A percentile compares a stretch with the other conserved stretches of the same genome.
These are phyloP conservation scores for Fragilaria radians DNA, from an alignment of 108 stramenopile species.

Conservation along the genomic window DNA sequence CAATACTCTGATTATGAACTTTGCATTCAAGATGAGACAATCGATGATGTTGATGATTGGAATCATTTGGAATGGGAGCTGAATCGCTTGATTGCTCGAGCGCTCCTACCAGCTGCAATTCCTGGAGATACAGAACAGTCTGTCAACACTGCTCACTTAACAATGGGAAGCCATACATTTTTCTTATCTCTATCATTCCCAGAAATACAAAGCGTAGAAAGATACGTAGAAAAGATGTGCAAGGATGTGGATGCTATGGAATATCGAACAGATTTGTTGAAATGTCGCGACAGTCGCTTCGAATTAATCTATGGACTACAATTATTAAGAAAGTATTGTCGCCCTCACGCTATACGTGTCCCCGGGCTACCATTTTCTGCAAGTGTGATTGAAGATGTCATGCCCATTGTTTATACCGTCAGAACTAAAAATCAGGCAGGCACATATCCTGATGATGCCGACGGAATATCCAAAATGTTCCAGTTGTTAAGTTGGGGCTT, in stretches of 20 bases:
- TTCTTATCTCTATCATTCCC: constrained; percentile 78
- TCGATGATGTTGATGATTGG: constrained; percentile 28
- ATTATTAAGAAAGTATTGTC: constrained; percentile 55
- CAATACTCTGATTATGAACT: constrained; percentile 76
- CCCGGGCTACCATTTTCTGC: constrained; percentile 71
- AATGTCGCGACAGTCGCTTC: constrained; percentile 62
- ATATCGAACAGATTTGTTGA: constrained; percentile 80
- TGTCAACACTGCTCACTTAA: constrained; percentile 67
- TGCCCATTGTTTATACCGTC: constrained; percentile 95
- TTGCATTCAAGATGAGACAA: constrained; percentile 60
- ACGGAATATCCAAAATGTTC: constrained; percentile 75
- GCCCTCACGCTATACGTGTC: constrained; percentile 52
- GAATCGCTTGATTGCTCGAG: constrained; percentile 61
- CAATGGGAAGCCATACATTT: constrained; percentile 81
- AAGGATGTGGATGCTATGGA: constrained; percentile 89
- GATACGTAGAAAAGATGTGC: constrained; percentile 81
- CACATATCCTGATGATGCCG: constrained; percentile 88
- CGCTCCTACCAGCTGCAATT: constrained; percentile 59
- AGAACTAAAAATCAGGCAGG: constrained; percentile 90
- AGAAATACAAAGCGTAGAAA: constrained; percentile 61
- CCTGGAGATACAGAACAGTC: constrained; percentile 52
- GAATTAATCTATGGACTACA: constrained; percentile 77
- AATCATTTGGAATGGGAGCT: constrained; percentile 79
- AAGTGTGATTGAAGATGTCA: constrained; percentile 64
- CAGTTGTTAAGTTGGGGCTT: constrained; percentile 74